Conservation (phyloP, 2,329 filamentous ascomycete genomes). For the Fusarium pilosicola region DNA sequence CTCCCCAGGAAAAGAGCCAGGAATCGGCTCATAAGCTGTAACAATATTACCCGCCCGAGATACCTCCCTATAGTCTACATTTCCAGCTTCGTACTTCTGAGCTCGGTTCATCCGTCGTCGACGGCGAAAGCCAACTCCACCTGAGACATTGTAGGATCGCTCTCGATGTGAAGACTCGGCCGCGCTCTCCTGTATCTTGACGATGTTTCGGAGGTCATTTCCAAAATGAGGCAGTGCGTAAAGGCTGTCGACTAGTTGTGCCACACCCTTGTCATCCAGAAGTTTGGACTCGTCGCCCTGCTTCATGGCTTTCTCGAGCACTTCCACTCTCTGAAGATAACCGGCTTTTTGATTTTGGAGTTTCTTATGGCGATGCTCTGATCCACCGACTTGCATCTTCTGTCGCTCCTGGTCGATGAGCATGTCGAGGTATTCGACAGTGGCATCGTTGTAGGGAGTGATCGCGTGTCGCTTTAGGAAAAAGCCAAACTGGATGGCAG, state of each 20-base stretch:
- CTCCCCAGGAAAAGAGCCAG: conserved; percentile 1
- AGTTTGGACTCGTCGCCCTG: background rate
- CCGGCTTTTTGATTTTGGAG: conserved; percentile 6
- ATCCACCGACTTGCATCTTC: conserved; percentile 6
- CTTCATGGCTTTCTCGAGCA: conserved; percentile 10
- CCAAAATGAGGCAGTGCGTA: background rate
- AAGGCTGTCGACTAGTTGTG: background rate
- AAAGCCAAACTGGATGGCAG: conserved; percentile 15
- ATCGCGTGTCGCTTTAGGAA: conserved; percentile 10
- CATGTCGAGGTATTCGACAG: conserved; percentile 13
- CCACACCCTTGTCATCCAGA: background rate
- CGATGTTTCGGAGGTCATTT: background rate
- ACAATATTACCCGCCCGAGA: background rate
- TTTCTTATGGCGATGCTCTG: background rate
- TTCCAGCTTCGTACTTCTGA: background rate
- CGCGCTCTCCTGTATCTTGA: background rate
- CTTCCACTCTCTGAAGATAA: conserved; percentile 3
- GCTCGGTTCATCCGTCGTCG: background rate
- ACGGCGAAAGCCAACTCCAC: background rate
- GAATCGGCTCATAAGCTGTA: background rate
- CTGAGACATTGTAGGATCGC: background rate
- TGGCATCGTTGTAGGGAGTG: conserved; percentile 14
- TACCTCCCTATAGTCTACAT: background rate
- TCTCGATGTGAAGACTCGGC: background rate
- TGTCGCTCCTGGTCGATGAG: conserved; percentile 2